These are phyloP conservation scores for Alternaria angustiovoidea DNA, from an alignment of 2,329 filamentous ascomycete species.

Conservation along the genomic window DNA sequence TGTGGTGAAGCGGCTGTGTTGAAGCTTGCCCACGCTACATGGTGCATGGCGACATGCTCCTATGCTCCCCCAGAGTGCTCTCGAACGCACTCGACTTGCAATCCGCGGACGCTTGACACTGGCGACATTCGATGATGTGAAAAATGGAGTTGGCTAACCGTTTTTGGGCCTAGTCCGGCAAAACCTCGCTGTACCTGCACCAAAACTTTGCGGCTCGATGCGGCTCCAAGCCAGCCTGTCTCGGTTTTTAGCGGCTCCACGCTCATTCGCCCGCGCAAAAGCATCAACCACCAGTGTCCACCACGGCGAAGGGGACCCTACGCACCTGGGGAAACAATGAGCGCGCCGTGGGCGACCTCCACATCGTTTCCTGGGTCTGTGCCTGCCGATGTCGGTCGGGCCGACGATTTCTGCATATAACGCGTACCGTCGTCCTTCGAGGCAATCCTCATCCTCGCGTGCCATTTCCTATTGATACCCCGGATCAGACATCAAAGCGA, in stretches of 20 bases:
- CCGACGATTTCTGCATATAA: slow-evolving; percentile 16
- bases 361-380: slow-evolving; percentile 9
- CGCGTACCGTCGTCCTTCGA: slow-evolving; percentile 10
- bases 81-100: slow-evolving; percentile 8
- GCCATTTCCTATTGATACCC: slow-evolving; percentile 5
- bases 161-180: slow-evolving; percentile 2
- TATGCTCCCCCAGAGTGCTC: slow-evolving; percentile 7
- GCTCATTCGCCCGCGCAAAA: slow-evolving; percentile 4
- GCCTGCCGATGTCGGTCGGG: slow-evolving; percentile 16
- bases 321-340: slow-evolving; percentile 16
- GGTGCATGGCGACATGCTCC: neutral
- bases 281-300: slow-evolving; percentile 7
- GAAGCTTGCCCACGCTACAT: slow-evolving; percentile 8
- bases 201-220: slow-evolving; percentile 10
- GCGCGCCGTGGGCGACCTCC: slow-evolving; percentile 10
- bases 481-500: slow-evolving; percentile 2
- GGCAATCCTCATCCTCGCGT: neutral
- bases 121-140: slow-evolving; percentile 7
- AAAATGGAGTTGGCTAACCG: slow-evolving; percentile 4
- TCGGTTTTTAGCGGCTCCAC: slow-evolving; percentile 13
- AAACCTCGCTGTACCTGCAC: slow-evolving; percentile 13
- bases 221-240: slow-evolving; percentile 10
- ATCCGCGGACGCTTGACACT: slow-evolving; percentile 3
- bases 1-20: slow-evolving; percentile 2
- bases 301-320: slow-evolving; percentile 1